phyloP scores from a whole-genome alignment of 805 yeast genomes.

The Yamadazyma akitaensis region DNA sequence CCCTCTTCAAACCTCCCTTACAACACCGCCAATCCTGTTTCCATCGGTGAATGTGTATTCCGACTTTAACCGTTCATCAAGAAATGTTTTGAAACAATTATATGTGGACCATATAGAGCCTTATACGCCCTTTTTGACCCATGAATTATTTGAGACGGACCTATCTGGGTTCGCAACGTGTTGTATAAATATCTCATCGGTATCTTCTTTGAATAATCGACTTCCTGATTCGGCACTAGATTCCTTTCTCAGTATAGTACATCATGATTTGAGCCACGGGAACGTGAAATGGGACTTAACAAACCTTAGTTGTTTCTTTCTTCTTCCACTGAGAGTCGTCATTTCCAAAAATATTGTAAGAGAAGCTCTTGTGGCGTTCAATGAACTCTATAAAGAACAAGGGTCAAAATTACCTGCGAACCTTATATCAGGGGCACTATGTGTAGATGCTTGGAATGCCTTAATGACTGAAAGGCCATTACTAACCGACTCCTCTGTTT shows the following conservation, averaged over 20 bases:
- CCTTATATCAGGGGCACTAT: constrained; percentile 16
- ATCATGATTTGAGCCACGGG: constrained; percentile 7
- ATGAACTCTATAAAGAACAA: constrained; percentile 9
- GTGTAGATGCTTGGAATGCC: constrained; percentile 18
- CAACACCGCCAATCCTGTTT: background rate
- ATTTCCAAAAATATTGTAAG: constrained; percentile 9
- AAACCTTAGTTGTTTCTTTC: constrained; percentile 17
- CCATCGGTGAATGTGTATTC: background rate
- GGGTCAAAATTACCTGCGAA: constrained; percentile 5
- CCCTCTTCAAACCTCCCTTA: background rate
- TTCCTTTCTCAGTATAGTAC: constrained; percentile 7
- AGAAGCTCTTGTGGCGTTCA: constrained; percentile 13
- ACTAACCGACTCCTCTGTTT: constrained; percentile 9
- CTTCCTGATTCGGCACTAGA: constrained; percentile 11
- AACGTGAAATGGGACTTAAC: constrained; percentile 14
- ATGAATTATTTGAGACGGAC: constrained; percentile 11
- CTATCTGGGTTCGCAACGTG: constrained; percentile 15
- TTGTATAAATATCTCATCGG: constrained; percentile 18
- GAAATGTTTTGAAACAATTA: constrained; percentile 4
- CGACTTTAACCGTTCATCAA: background rate
- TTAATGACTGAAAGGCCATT: constrained; percentile 11
- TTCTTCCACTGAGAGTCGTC: constrained; percentile 15
- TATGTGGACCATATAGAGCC: constrained; percentile 16
- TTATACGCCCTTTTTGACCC: constrained; percentile 18
- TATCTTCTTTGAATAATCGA: constrained; percentile 9